phyloP scores from a whole-genome alignment of 352 stramenopile genomes.

The Pythium oligandrum region DNA sequence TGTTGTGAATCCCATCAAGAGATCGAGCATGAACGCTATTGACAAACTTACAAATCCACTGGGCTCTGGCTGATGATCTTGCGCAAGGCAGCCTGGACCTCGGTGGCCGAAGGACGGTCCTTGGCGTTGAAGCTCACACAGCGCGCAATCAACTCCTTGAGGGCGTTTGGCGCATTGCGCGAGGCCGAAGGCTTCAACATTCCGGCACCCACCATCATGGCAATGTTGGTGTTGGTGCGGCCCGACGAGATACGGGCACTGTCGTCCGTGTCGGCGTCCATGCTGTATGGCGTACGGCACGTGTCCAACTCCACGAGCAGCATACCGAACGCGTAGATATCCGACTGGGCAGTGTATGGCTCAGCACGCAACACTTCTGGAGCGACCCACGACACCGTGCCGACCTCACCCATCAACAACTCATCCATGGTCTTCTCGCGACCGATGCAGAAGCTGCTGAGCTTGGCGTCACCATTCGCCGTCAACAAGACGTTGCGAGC shows the following conservation, averaged over 20 bases:
- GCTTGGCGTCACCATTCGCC: constrained; percentile 9
- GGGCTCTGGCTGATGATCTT: too few relatives aligned
- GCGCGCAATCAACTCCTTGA: too few relatives aligned
- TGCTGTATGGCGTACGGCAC: constrained; percentile 8
- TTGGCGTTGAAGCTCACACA: too few relatives aligned
- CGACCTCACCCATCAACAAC: constrained; percentile 25
- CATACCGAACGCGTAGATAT: constrained; percentile 31
- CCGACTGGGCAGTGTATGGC: constrained; percentile 27
- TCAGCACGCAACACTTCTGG: constrained; percentile 21
- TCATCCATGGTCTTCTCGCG: constrained; percentile 4
- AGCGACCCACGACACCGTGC: constrained; percentile 21
- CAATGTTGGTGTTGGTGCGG: constrained; percentile 16
- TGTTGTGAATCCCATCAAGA: too few relatives aligned
- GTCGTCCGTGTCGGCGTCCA: neutral
- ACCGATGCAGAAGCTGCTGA: constrained; percentile 20
- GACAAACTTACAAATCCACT: too few relatives aligned
- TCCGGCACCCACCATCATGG: constrained; percentile 16
- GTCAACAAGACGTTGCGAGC: constrained; percentile 17
- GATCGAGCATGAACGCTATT: too few relatives aligned
- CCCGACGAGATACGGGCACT: neutral
- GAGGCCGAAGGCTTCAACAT: constrained; percentile 9
- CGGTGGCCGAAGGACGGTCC: too few relatives aligned
- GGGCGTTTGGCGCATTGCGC: too few relatives aligned
- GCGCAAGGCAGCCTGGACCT: too few relatives aligned
- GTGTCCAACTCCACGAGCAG: constrained; percentile 27